Base-by-base conservation (phyloP, 345 rosid species). In the Melaleuca alternifolia region DNA sequence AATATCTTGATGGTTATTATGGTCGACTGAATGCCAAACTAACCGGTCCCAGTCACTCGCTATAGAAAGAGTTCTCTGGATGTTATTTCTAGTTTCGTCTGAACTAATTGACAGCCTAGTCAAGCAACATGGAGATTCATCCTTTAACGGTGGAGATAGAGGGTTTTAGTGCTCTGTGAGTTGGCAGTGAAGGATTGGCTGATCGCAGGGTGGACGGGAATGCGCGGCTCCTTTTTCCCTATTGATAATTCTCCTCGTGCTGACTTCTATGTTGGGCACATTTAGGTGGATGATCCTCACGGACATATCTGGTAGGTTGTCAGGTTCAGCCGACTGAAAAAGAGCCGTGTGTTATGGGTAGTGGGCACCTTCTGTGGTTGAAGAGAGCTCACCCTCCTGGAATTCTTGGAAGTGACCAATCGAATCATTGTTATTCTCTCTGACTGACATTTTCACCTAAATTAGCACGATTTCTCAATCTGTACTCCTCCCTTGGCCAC, bases 321-420 rank as follows among this genome's bases (percentile, higher is more conserved):
- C 79, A 37, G 0, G 48, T 85, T 48, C 76, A 21, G 50, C 48
- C 50, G 71, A 76, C 71, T 28, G 82, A 54, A 51, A 48, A 50
- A 24, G 51, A 41, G 52, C 81, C 24, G 23, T 85, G 24, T n/a
- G 37, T 61, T 16, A 16, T 7, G 50, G 79, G 48, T 85, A 28
- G 86, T 85, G 86, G 86, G 54, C 86, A 85, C 26, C 82, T 85
- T 85, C 86, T 50, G 52, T 62, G 81, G 86, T n/a, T 26, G 52
- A 15, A 28, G 54, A 48, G 82, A 62, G 37, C 76, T 30, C 86
- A 50, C 54, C 20, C 10, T 62, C 79, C 79, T 71, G 79, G 24
- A 71, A 71, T 33, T 5, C 44, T 18, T 37, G 48, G 9, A 18
- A 71, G 79, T 41, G 79, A 71, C 48, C 79, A 71, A 37, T 71